Conservation (phyloP, 1,284 basidiomycete species). For the Cutaneotrichosporon cavernicola region DNA sequence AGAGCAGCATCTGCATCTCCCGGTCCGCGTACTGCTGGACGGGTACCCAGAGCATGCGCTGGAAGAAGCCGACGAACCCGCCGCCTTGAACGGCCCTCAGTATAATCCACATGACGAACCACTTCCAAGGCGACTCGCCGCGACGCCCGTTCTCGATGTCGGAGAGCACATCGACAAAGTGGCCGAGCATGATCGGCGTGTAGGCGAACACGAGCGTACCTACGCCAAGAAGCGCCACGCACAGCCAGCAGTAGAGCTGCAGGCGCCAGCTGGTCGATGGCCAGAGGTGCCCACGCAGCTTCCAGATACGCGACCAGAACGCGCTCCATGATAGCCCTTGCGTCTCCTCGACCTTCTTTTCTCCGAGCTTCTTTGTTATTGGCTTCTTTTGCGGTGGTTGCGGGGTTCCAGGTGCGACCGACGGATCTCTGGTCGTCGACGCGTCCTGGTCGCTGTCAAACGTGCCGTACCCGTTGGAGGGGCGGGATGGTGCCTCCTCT, state of each 20-base stretch:
- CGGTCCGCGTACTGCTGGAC: slow-evolving; percentile 93
- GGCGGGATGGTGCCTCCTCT: slow-evolving; percentile 1
- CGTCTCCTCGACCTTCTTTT: slow-evolving; percentile 34
- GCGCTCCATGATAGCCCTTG: slow-evolving; percentile 33
- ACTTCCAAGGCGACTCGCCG: slow-evolving; percentile 30
- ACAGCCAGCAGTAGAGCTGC: slow-evolving; percentile 37
- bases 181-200: slow-evolving; percentile 38
- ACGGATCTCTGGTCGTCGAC: slow-evolving; percentile 14
- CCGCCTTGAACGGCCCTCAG: slow-evolving; percentile 33
- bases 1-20: slow-evolving; percentile 86
- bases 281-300: slow-evolving; percentile 45
- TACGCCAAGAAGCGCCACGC: slow-evolving; percentile 31
- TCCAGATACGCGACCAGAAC: slow-evolving; percentile 36
- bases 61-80: slow-evolving; percentile 73
- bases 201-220: slow-evolving; percentile 33
- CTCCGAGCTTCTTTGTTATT: slow-evolving; percentile 45
- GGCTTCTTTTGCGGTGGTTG: slow-evolving; percentile 13
- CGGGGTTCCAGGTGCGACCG: slow-evolving; percentile 7
- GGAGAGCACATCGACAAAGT: slow-evolving; percentile 37
- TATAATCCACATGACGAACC: slow-evolving; percentile 37
- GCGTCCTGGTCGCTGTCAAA: slow-evolving; percentile 27
- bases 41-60: slow-evolving; percentile 95
- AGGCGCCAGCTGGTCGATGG: slow-evolving; percentile 43
- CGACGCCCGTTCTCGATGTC: slow-evolving; percentile 18
- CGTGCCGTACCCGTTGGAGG: slow-evolving; percentile 33